These are phyloP conservation scores for Agaricales sp. DNA, from an alignment of 1,284 basidiomycete genomes.

Conservation along the genomic window DNA sequence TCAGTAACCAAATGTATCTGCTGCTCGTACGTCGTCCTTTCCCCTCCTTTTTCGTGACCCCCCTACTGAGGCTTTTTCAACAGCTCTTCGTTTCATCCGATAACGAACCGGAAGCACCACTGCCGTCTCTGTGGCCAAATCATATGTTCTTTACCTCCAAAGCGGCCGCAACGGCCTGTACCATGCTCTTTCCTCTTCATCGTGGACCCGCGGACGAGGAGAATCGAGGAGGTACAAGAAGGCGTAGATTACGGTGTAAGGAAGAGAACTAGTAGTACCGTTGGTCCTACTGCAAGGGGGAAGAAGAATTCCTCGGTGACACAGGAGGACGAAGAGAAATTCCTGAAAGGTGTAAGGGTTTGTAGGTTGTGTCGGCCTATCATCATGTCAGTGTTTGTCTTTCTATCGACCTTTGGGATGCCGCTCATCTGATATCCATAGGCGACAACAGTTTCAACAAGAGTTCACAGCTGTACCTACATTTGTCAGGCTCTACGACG, in stretches of 20 bases:
- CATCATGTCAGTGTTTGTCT: slow-evolving; percentile 49
- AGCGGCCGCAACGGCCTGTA: slow-evolving; percentile 54
- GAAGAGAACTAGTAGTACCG: slow-evolving; percentile 26
- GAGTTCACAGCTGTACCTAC: slow-evolving; percentile 54
- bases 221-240: slow-evolving; percentile 79
- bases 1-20: slow-evolving; percentile 72
- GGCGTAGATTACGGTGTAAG: slow-evolving; percentile 80
- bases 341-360: slow-evolving; percentile 74
- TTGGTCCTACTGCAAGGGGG: slow-evolving; percentile 11
- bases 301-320: slow-evolving; percentile 23
- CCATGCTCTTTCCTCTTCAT: slow-evolving; percentile 75
- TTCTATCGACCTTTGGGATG: neutral
- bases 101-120: slow-evolving; percentile 94
- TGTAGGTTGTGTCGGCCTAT: slow-evolving; percentile 75
- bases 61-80: neutral
- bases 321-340: slow-evolving; percentile 58
- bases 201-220: slow-evolving; percentile 62
- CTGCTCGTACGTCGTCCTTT: slow-evolving; percentile 55
- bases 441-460: slow-evolving; percentile 72
- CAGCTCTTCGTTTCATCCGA: slow-evolving; percentile 75
- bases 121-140: slow-evolving; percentile 92
- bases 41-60: neutral
- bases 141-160: slow-evolving; percentile 84
- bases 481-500: slow-evolving; percentile 65
- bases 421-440: slow-evolving; percentile 21